Percentiles rank a stretch among this genome's conserved stretches.
phyloP scores from a whole-genome alignment of 2,329 filamentous ascomycete species.

The Aspergillus caelatus region DNA sequence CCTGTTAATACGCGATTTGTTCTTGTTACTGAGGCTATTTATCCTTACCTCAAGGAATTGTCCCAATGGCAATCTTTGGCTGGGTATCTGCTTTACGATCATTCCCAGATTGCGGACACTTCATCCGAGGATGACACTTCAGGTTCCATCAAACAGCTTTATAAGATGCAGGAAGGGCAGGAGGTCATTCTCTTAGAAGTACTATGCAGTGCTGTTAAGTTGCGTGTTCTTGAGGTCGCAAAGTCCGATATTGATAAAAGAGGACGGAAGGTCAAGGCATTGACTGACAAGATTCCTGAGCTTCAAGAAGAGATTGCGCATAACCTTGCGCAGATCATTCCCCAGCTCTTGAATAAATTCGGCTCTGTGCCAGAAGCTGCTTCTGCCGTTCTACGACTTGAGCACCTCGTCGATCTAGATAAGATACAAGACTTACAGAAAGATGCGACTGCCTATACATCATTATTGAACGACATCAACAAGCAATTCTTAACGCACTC shows the following conservation, averaged over 20 bases:
- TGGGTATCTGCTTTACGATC: conserved; percentile 89
- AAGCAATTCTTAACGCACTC: conserved; percentile 94
- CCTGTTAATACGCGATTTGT: conserved; percentile 79
- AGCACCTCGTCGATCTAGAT: conserved; percentile 83
- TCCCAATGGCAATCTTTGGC: conserved; percentile 85
- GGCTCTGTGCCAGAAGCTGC: conserved; percentile 87
- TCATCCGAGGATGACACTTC: conserved; percentile 62
- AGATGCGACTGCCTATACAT: conserved; percentile 77
- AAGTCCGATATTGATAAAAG: conserved; percentile 63
- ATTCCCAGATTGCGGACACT: conserved; percentile 65
- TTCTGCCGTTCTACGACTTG: conserved; percentile 79
- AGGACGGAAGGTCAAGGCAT: conserved; percentile 59
- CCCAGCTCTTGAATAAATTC: conserved; percentile 86
- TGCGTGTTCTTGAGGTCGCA: conserved; percentile 66
- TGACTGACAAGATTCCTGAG: conserved; percentile 66
- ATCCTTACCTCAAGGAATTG: conserved; percentile 78
- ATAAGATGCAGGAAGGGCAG: conserved; percentile 74
- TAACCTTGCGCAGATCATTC: conserved; percentile 76
- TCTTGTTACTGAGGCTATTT: conserved; percentile 82
- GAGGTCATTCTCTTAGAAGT: conserved; percentile 87
- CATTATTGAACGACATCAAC: conserved; percentile 85
- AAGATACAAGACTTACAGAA: conserved; percentile 88
- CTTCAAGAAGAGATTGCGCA: conserved; percentile 78
- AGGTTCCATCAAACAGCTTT: conserved; percentile 67
- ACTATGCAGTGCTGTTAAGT: conserved; percentile 78